Evolutionary conservation across 2,329 filamentous ascomycete genomes (phyloP).

Genomic region (Gaeumannomyces tritici): DNA sequence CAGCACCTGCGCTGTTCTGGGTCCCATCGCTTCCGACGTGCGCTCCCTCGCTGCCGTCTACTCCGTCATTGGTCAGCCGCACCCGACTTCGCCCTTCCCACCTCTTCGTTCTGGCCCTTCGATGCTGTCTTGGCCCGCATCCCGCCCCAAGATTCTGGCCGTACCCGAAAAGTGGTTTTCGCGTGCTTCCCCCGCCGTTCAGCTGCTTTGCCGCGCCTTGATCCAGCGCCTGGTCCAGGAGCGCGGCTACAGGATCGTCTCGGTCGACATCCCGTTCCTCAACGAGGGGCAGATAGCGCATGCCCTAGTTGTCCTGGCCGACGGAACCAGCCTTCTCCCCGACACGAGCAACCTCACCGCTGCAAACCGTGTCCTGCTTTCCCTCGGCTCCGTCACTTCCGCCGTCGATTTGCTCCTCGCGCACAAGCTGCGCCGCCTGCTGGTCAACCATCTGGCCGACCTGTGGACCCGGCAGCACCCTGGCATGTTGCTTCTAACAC

Average conservation of each 20-base stretch:
- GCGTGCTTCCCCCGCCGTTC: conserved; percentile 28
- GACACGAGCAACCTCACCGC: conserved; percentile 42
- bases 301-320: conserved; percentile 62
- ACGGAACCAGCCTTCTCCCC: conserved; percentile 38
- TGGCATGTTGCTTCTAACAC: conserved; percentile 61
- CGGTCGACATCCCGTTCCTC: conserved; percentile 48
- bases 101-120: conserved; percentile 14
- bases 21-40: conserved; percentile 59
- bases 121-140: conserved; percentile 4
- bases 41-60: conserved; percentile 57
- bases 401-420: conserved; percentile 59
- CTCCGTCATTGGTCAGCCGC: conserved; percentile 53
- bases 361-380: conserved; percentile 57
- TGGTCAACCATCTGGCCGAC: conserved; percentile 62
- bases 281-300: conserved; percentile 62
- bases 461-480: conserved; percentile 51
- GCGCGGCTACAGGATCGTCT: conserved; percentile 41
- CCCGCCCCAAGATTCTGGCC: conserved; percentile 43
- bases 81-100: conserved; percentile 48
- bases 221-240: conserved; percentile 43
- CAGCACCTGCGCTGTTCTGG: conserved; percentile 53
- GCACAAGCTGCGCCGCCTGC: conserved; percentile 57
- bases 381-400: conserved; percentile 51
- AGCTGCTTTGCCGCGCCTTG: conserved; percentile 28
- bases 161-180: conserved; percentile 57